Evolutionary conservation across 2,329 filamentous ascomycete species (phyloP), one percentile per base, ranked within the genome.

Genomic region (Cephalotrichum gorgonifer): DNA sequence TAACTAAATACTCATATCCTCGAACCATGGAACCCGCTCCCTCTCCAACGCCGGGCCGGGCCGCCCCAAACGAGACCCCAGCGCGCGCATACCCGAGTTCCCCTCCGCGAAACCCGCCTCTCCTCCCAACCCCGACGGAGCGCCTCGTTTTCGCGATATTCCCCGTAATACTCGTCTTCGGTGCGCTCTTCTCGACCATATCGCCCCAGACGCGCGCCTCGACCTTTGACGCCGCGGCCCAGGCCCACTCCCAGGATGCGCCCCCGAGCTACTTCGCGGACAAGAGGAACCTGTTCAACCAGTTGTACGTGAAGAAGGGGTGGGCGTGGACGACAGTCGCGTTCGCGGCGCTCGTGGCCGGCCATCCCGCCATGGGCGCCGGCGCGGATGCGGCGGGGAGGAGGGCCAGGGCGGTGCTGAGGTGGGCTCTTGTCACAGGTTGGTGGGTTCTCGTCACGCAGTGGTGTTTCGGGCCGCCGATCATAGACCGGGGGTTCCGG

Each of bases 201-300:
- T 90, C 88, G 17, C 89, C 89, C 1, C 70, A 79, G 52, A 81
- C 81, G 11, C 82, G 80, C 60, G 69, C 71, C 43, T 73, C 78
- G 2, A 73, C 78, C 3, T 88, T 88, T 71, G 78, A 81, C 54
- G 64, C 72, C 2, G 59, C 68, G 38, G 65, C 75, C 23, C 85
- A 89, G 60, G 76, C 84, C 12, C 84, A 87, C 65, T 65, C 72
- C 3, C 74, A 72, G 43, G 67, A 71, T 63, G 60, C 63, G n/a
- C 78, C 84, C 46, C 86, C 86, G 2, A 84, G 77, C 62, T 98
- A 97, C 72, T 98, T 98, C 64, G 91, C 93, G 43, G 85, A 85
- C 58, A 98, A 98, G 68, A 77, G 81, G 64, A 98, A 98, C 69
- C 58, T 96, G 47, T 86, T 97, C 76, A 98, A 98, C 63, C 66